Percentiles rank a stretch among this genome's conserved stretches.
Evolutionary conservation across 2,329 filamentous ascomycete genomes (phyloP).

Genomic region (Talaromyces islandicus): DNA sequence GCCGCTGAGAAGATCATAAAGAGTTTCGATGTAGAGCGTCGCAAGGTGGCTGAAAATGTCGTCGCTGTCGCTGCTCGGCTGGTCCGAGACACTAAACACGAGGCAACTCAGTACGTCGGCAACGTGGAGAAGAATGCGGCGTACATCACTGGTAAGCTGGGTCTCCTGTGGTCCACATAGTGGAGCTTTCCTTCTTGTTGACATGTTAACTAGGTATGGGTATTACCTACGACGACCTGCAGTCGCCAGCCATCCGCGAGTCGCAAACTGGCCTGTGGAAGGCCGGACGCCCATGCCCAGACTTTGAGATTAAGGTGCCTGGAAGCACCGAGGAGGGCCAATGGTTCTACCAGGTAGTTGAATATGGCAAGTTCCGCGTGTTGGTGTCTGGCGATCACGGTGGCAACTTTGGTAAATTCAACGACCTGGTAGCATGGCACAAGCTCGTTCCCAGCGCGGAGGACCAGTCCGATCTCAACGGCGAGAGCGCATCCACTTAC

Average conservation of each 20-base stretch:
- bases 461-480: neutral
- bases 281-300: neutral
- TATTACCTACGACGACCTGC: neutral
- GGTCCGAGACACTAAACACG: constrained; percentile 1
- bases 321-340: neutral
- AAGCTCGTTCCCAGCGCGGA: neutral
- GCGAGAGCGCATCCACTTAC: neutral
- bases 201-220: neutral
- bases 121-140: constrained; percentile 8
- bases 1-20: neutral
- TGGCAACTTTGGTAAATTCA: neutral
- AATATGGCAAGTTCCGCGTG: neutral
- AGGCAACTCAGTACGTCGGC: constrained; percentile 3
- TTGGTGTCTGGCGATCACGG: neutral
- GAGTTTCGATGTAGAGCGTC: constrained; percentile 5
- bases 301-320: neutral
- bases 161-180: neutral
- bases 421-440: neutral
- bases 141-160: constrained; percentile 5
- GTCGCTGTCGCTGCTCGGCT: constrained; percentile 4
- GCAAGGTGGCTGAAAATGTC: constrained; percentile 4
- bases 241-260: neutral
- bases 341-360: neutral
- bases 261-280: neutral
- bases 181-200: neutral